Evolutionary conservation across 2,329 filamentous ascomycete species (phyloP), one percentile per base, ranked within the genome.

Genomic region (Penicillium sp.): DNA sequence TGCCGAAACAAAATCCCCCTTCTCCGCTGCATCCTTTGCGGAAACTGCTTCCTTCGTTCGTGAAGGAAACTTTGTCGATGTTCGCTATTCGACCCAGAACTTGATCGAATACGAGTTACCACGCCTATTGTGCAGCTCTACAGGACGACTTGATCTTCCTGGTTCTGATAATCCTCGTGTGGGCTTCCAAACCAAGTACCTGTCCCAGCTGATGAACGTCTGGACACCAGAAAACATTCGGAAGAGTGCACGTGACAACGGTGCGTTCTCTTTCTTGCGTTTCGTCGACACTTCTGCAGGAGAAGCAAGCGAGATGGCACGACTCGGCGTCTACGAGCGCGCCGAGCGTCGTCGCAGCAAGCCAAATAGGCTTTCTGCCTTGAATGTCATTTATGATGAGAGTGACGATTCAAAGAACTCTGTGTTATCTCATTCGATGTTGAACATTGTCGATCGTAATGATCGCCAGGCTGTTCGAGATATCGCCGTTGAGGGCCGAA

Each of bases 1-100:
- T 45, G 93, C 93, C 10, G 93, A 97, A 60, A 96, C 91, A 9
- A 88, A 85, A 25, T 96, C 93, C 9, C 91, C 94, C 0, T 88
- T 93, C 68, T 89, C 91, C 0, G 87, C 89, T 67, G 86, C 87
- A n/a, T 86, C 89, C 72, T 99, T 93, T 75, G 94, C 93, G 15
- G 94, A 99, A 79, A 97, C 93, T 0, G 93, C 91, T 0, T 97
- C 93, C 0, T 97, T 99, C 74, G 82, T 97, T 65, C 89, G 94
- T 23, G 94, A 99, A 74, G 93, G 93, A 8, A 84, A 81, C 59
- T 87, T 88, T 61, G 83, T 97, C 50, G 81, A 89, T 21, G 89
- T 97, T 21, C 87, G 85, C 41, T 99, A 99, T 74, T 97, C 93
- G 1, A 90, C 91, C 0, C 87, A 91, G 59, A 97, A 88, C 69